phyloP scores from a whole-genome alignment of 768 basidiomycete genomes.

The Mycena belliarum region DNA sequence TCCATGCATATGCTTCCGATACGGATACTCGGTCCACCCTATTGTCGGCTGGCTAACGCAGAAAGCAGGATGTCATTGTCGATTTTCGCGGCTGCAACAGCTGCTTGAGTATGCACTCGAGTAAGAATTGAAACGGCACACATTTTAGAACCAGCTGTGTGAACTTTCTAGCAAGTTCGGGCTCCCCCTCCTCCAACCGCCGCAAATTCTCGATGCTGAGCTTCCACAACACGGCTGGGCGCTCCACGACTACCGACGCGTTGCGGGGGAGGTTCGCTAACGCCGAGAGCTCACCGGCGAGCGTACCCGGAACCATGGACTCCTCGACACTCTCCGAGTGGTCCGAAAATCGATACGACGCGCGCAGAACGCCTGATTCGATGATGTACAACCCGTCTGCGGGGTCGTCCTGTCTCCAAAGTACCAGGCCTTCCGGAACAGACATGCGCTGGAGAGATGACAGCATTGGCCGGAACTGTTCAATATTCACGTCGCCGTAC shows the following conservation, averaged over 20 bases:
- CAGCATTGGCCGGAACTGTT: constrained; percentile 61
- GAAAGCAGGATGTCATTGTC: constrained; percentile 62
- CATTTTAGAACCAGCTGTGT: constrained; percentile 74
- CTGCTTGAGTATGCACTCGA: no score
- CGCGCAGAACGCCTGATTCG: constrained; percentile 82
- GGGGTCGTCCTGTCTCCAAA: constrained; percentile 78
- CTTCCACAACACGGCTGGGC: constrained; percentile 79
- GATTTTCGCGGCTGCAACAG: constrained; percentile 53
- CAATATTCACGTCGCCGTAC: constrained; percentile 56
- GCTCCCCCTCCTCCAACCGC: constrained; percentile 65
- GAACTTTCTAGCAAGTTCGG: constrained; percentile 65
- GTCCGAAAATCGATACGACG: constrained; percentile 77
- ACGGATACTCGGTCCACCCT: neutral
- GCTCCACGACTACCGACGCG: constrained; percentile 83
- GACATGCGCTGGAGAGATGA: constrained; percentile 71
- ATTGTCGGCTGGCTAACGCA: constrained; percentile 46
- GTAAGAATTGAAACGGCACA: constrained; percentile 31
- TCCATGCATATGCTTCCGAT: neutral
- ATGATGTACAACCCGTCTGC: constrained; percentile 89
- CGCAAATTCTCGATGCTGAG: constrained; percentile 60
- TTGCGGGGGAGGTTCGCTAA: constrained; percentile 80
- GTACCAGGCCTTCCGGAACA: constrained; percentile 54
- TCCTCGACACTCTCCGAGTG: constrained; percentile 72
- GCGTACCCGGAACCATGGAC: constrained; percentile 90
- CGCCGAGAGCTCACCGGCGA: constrained; percentile 90